Base-by-base conservation (phyloP, 345 rosid species). In the Crucihimalaya himalaica region DNA sequence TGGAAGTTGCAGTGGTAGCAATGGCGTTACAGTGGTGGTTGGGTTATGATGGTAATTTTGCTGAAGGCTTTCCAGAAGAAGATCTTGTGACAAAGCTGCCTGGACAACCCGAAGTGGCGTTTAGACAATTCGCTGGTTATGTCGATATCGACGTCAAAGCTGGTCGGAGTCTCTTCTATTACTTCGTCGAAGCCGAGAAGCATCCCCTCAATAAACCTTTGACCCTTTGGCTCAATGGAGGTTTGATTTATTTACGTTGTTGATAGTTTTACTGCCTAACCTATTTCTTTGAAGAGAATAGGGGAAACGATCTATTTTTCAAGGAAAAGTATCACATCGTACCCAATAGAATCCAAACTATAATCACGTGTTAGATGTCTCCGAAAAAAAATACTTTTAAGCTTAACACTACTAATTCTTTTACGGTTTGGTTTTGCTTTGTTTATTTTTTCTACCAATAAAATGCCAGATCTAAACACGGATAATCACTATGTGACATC, bases 181-280 rank as follows among this genome's bases (percentile, higher is more conserved):
- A 91, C 87, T 94, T 91, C 27, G 95, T 88, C 2, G 96, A 91
- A 76, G 96, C 98, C 25, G 88, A 88, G 43, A 76, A 73, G 35
- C 79, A 89, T 50, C 86, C 92, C 40, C 60, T 72, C 35, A 71
- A 71, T 28, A 91, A 85, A 75, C 95, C 98, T 21, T 89, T 94
- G 19, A 71, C 96, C 46, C 95, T 94, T 70, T 94, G 95, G 98
- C 92, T 91, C 78, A 94, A 91, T 83, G 97, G 97, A 88, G 97
- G 96, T 91, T 53, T 40, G 70, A 16, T 66, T 56, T 29, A 31
- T 34, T 70, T 2, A 64, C 55, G 32, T n/a, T 16, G 3, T 56
- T 52, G 58, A 42, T 58, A 58, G 0, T 40, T 25, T 18, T 23
- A 14, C 15, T 40, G 11, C 4, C n/a, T 4, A 15, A 42, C 13